Conservation (phyloP, 768 basidiomycete genomes). For the Floccularia luteovirens region DNA sequence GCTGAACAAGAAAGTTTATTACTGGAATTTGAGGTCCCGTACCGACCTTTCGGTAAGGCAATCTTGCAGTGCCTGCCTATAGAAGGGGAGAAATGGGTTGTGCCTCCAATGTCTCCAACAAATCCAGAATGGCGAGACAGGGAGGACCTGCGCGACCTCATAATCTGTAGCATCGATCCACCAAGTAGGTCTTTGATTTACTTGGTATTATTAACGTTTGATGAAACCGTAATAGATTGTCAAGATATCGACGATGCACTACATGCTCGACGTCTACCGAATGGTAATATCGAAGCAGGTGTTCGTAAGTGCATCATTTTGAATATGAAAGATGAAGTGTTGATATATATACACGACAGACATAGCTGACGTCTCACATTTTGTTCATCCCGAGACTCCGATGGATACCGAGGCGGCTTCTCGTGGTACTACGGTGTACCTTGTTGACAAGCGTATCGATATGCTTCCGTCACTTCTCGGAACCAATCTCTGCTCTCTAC, state of each 20-base stretch:
- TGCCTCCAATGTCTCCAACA: slow-evolving; percentile 60
- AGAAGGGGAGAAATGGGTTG: slow-evolving; percentile 90
- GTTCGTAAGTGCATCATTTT: slow-evolving; percentile 70
- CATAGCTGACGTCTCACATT: slow-evolving; percentile 97
- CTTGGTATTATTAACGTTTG: not conserved
- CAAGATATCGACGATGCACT: slow-evolving; percentile 98
- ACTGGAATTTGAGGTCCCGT: slow-evolving; percentile 93
- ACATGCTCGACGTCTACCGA: slow-evolving; percentile 80
- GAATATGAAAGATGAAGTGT: not conserved
- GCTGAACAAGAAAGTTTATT: slow-evolving; percentile 93
- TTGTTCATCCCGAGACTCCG: slow-evolving; percentile 86
- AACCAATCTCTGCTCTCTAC: slow-evolving; percentile 90
- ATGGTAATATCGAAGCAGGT: slow-evolving; percentile 94
- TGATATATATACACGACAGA: slow-evolving; percentile 37
- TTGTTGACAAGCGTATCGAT: slow-evolving; percentile 97
- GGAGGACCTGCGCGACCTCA: slow-evolving; percentile 77
- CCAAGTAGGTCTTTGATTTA: slow-evolving; percentile 46
- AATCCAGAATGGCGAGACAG: slow-evolving; percentile 65
- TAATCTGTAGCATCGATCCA: slow-evolving; percentile 96
- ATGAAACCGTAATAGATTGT: slow-evolving; percentile 50
- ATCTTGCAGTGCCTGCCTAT: slow-evolving; percentile 85
- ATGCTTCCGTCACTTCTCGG: slow-evolving; percentile 94
- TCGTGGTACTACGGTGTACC: slow-evolving; percentile 93
- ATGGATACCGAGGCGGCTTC: slow-evolving; percentile 98
- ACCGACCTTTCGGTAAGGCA: slow-evolving; percentile 93